These are phyloP conservation scores for Pestalotiopsis sp. DNA, from an alignment of 2,329 filamentous ascomycete species.

Conservation along the genomic window DNA sequence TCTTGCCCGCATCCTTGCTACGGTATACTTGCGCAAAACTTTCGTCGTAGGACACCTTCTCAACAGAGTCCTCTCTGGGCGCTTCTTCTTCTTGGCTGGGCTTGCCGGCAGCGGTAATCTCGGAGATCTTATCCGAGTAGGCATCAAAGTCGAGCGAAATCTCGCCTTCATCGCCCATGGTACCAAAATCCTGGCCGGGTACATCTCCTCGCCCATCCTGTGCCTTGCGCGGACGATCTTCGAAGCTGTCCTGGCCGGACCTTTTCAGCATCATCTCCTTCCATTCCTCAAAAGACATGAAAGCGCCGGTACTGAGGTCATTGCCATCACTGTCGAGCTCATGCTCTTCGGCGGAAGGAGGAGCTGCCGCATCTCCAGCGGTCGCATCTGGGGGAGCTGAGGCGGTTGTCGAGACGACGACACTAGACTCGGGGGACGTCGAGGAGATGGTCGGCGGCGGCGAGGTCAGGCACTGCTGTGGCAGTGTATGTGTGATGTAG, in stretches of 20 bases:
- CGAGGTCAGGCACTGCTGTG: constrained; percentile 75
- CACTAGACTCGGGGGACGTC: constrained; percentile 21
- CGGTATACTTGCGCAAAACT: constrained; percentile 60
- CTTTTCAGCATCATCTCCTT: constrained; percentile 90
- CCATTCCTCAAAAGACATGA: constrained; percentile 98
- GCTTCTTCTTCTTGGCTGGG: constrained; percentile 25
- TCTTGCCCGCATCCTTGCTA: constrained; percentile 93
- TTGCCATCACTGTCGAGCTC: constrained; percentile 65
- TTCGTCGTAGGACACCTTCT: constrained; percentile 49
- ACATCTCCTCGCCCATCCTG: constrained; percentile 51
- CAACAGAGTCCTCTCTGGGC: constrained; percentile 35
- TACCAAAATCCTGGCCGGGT: constrained; percentile 70
- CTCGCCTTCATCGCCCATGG: constrained; percentile 84
- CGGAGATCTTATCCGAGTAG: constrained; percentile 48
- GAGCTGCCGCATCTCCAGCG: constrained; percentile 21
- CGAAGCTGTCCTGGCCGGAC: constrained; percentile 72
- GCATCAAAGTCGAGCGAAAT: constrained; percentile 65
- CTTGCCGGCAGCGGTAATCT: constrained; percentile 37
- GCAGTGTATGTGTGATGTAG: constrained; percentile 78
- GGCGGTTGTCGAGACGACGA: constrained; percentile 19
- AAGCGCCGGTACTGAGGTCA: constrained; percentile 67
- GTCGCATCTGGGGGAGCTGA: constrained; percentile 21
- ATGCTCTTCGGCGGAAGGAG: constrained; percentile 42
- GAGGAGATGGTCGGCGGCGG: constrained; percentile 48
- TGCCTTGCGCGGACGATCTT: constrained; percentile 66